Evolutionary conservation across 2,329 filamentous ascomycete genomes (phyloP).

Genomic region (Ceratocystis harringtonii): DNA sequence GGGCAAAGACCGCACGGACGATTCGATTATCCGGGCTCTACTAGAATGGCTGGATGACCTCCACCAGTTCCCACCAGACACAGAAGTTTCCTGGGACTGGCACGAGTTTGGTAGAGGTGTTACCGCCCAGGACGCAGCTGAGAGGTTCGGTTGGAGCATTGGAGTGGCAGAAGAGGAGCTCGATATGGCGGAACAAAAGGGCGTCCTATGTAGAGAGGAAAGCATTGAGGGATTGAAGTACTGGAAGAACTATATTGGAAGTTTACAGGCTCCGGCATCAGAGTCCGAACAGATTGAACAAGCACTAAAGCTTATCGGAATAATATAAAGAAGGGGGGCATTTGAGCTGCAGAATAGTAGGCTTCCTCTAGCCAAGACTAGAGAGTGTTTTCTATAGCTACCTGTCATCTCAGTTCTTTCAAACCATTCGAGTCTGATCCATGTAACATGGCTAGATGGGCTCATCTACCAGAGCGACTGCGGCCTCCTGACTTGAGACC

Average conservation of each 20-base stretch:
- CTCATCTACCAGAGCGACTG: too few species aligned
- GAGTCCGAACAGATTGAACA: constrained; percentile 31
- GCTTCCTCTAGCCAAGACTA: not conserved
- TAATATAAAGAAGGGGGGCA: constrained; percentile 22
- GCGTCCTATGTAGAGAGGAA: constrained; percentile 77
- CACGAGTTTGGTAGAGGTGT: constrained; percentile 65
- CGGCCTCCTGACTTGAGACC: too few species aligned
- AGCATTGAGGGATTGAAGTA: constrained; percentile 81
- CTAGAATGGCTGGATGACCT: constrained; percentile 63
- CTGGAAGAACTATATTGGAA: constrained; percentile 66
- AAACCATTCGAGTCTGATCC: too few species aligned
- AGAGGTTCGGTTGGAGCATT: constrained; percentile 90
- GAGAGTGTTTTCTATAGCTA: not conserved
- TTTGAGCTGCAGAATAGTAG: not conserved
- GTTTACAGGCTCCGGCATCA: constrained; percentile 23
- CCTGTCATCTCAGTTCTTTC: not conserved
- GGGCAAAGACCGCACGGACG: constrained; percentile 72
- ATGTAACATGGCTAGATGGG: too few species aligned
- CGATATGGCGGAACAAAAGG: constrained; percentile 90
- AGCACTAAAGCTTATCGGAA: constrained; percentile 31
- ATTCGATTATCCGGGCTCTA: constrained; percentile 67
- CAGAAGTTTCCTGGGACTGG: constrained; percentile 62
- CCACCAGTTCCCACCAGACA: constrained; percentile 48
- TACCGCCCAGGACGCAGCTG: constrained; percentile 76
- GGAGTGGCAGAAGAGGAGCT: constrained; percentile 91